Conservation (phyloP, 169 alveolate genomes). For the Blepharisma undulans region DNA sequence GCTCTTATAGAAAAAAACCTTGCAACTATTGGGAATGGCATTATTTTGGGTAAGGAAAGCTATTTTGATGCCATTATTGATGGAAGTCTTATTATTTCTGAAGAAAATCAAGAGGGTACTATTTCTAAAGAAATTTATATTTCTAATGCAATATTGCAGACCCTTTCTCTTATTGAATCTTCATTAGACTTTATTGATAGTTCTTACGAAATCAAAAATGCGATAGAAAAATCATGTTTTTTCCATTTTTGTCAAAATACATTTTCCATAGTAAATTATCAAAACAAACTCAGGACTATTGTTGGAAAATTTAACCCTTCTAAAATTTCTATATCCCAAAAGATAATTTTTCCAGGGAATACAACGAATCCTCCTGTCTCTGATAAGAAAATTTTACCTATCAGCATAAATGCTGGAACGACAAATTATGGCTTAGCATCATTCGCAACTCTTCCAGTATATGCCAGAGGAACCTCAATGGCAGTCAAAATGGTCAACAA, state of each 20-base stretch:
- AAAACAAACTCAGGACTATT: background rate
- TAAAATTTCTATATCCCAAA: background rate
- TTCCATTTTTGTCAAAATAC: background rate
- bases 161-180: background rate
- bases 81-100: background rate
- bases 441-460: background rate
- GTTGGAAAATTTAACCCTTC: background rate
- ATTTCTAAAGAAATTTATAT: background rate
- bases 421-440: background rate
- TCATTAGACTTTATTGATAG: background rate
- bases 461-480: background rate
- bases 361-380: background rate
- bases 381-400: background rate
- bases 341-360: conserved; percentile 5
- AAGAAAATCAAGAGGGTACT: background rate
- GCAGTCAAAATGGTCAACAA: background rate
- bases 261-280: background rate
- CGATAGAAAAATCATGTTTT: background rate
- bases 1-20: background rate
- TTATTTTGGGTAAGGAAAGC: background rate
- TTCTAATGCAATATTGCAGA: background rate
- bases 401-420: background rate
- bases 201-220: background rate
- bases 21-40: background rate
- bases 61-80: background rate